Evolutionary conservation across 1,284 basidiomycete genomes (phyloP).

Genomic region (Blastosporella zonata): DNA sequence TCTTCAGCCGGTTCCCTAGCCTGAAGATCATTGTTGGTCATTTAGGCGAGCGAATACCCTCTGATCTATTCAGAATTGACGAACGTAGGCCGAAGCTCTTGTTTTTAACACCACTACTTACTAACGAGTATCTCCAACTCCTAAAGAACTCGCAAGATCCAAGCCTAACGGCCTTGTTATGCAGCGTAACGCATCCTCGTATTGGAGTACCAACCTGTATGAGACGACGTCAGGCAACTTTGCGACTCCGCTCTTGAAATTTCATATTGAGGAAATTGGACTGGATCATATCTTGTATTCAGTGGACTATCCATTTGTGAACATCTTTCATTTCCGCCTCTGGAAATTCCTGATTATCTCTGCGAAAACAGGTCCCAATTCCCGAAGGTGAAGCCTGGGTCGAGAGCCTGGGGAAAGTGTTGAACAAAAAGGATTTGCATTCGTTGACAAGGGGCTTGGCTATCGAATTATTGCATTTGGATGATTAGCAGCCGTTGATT

Average conservation of each 20-base stretch:
- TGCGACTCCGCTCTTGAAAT: conserved; percentile 35
- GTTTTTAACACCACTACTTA: not conserved
- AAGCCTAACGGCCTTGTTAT: conserved; percentile 36
- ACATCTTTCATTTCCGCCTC: not conserved
- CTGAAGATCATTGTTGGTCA: conserved; percentile 41
- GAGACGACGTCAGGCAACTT: conserved; percentile 46
- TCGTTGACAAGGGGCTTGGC: conserved; percentile 27
- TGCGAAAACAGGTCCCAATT: conserved; percentile 23
- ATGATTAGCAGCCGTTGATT: conserved; percentile 1
- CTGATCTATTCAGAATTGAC: conserved; percentile 39
- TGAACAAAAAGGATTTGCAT: conserved; percentile 22
- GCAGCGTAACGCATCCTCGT: conserved; percentile 36
- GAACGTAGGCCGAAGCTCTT: conserved; percentile 23
- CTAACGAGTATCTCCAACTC: not conserved
- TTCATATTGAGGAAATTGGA: conserved; percentile 39
- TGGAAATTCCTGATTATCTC: not conserved
- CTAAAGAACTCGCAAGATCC: conserved; percentile 28
- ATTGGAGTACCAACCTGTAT: conserved; percentile 40
- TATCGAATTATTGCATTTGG: conserved; percentile 27
- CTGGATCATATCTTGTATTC: conserved; percentile 40
- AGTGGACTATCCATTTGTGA: conserved; percentile 41
- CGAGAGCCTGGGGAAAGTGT: conserved; percentile 22
- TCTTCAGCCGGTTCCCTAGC: conserved; percentile 37
- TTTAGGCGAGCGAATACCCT: conserved; percentile 40
- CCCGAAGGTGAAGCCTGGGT: conserved; percentile 30